A percentile compares a stretch with the other conserved stretches of the same genome.
phyloP scores from a whole-genome alignment of 257 asterid genomes.

The Misopates orontium region DNA sequence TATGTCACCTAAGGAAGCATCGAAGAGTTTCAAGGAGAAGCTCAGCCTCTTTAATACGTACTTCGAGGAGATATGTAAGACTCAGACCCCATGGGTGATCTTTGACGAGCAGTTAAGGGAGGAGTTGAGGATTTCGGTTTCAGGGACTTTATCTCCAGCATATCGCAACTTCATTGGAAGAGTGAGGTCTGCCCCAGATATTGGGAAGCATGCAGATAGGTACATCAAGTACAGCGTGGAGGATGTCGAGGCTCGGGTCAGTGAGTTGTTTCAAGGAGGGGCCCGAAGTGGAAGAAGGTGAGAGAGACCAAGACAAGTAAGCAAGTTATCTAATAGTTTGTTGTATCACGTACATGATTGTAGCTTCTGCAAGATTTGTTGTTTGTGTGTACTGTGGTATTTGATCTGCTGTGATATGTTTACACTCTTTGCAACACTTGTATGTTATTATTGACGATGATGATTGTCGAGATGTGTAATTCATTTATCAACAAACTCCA shows the following conservation, averaged over 20 bases:
- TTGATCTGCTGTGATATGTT: conserved; percentile 24
- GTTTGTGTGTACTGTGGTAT: conserved; percentile 22
- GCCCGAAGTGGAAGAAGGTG: conserved; percentile 60
- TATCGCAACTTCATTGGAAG: conserved; percentile 68
- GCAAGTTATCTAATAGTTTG: conserved; percentile 30
- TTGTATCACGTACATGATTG: conserved; percentile 38
- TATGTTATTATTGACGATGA: conserved; percentile 26
- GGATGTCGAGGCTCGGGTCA: conserved; percentile 71
- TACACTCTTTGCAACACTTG: conserved; percentile 23
- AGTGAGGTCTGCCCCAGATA: conserved; percentile 50
- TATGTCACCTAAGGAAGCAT: conserved; percentile 55
- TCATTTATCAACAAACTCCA: conserved; percentile 12
- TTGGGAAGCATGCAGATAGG: conserved; percentile 68
- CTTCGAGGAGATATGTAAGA: conserved; percentile 73
- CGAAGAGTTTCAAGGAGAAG: conserved; percentile 70
- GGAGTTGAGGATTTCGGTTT: conserved; percentile 66
- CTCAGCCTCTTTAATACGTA: conserved; percentile 71
- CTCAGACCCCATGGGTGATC: conserved; percentile 75
- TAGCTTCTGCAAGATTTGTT: conserved; percentile 29
- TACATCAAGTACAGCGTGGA: conserved; percentile 67
- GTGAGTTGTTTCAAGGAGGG: conserved; percentile 69
- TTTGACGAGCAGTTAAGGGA: conserved; percentile 79
- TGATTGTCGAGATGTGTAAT: conserved; percentile 30
- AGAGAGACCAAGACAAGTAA: conserved; percentile 31
- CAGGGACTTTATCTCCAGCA: conserved; percentile 52